Evolutionary conservation across 495 filamentous ascomycete genomes (phyloP).

Genomic region (Penicillium fimorum): DNA sequence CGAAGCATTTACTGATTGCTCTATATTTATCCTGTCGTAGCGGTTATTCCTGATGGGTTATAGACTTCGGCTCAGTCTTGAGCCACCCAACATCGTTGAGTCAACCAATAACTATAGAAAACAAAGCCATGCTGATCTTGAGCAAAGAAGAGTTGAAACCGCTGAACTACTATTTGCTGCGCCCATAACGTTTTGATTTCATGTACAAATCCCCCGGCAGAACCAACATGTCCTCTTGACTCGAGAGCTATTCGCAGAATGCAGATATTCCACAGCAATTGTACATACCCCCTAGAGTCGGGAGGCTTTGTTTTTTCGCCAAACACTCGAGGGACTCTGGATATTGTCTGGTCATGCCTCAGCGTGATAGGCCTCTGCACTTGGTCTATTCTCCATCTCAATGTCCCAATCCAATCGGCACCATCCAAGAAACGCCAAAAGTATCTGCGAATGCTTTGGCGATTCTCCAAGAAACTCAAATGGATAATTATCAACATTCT

Average conservation of each 20-base stretch:
- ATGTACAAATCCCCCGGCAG: neutral
- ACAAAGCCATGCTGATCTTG: neutral
- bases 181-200: neutral
- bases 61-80: neutral
- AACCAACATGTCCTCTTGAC: neutral
- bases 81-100: neutral
- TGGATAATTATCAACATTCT: constrained; percentile 6
- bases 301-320: neutral
- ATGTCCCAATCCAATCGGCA: constrained; percentile 1
- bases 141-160: neutral
- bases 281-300: neutral
- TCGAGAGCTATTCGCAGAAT: neutral
- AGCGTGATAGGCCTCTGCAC: constrained; percentile 1
- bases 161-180: neutral
- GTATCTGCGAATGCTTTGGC: neutral
- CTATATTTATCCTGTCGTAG: neutral
- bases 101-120: neutral
- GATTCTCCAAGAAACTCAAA: neutral
- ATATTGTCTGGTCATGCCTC: constrained; percentile 5
- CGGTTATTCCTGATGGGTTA: neutral
- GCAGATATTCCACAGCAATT: constrained; percentile 1
- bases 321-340: neutral
- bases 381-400: constrained; percentile 5
- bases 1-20: neutral
- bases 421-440: neutral